phyloP scores from a whole-genome alignment of 352 stramenopile species.

The Globisporangium megalacanthum region DNA sequence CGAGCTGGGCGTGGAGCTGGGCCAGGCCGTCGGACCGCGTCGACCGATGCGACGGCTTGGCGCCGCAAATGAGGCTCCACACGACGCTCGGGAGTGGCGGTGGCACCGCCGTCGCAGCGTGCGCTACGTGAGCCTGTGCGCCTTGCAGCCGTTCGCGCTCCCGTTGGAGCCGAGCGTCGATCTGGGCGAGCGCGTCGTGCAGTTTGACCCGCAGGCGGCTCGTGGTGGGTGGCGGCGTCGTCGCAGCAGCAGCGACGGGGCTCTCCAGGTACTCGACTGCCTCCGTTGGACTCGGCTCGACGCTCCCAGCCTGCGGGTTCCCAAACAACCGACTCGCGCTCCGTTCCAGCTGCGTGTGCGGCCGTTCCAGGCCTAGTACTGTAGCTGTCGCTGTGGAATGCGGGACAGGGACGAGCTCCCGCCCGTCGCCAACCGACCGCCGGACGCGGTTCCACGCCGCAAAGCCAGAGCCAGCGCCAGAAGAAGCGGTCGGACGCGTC shows the following conservation, averaged over 20 bases:
- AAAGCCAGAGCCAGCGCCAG: slow-evolving; percentile 24
- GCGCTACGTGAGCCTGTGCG: slow-evolving; percentile 25
- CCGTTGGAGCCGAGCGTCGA: slow-evolving; percentile 42
- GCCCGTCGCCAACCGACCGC: slow-evolving; percentile 18
- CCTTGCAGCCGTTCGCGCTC: slow-evolving; percentile 37
- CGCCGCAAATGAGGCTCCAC: slow-evolving; percentile 65
- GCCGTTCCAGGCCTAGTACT: no score
- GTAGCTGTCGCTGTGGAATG: background rate
- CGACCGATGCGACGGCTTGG: slow-evolving; percentile 15
- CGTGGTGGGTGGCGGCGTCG: slow-evolving; percentile 14
- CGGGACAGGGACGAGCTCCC: slow-evolving; percentile 38
- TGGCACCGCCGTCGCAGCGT: slow-evolving; percentile 17
- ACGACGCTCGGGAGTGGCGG: slow-evolving; percentile 23
- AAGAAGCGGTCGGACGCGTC: background rate
- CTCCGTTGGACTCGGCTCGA: slow-evolving; percentile 22
- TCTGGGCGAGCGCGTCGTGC: slow-evolving; percentile 46
- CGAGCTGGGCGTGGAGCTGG: slow-evolving; percentile 50
- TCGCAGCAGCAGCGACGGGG: slow-evolving; percentile 3
- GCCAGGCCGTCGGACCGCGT: slow-evolving; percentile 48
- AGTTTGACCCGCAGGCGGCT: slow-evolving; percentile 59
- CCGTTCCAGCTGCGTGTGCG: slow-evolving; percentile 5
- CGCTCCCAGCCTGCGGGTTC: slow-evolving; percentile 32
- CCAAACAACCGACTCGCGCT: slow-evolving; percentile 15
- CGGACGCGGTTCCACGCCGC: slow-evolving; percentile 43
- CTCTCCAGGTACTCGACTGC: slow-evolving; percentile 24